Conservation (phyloP, 148 eudicot genomes). For the Diospyros lotus region DNA sequence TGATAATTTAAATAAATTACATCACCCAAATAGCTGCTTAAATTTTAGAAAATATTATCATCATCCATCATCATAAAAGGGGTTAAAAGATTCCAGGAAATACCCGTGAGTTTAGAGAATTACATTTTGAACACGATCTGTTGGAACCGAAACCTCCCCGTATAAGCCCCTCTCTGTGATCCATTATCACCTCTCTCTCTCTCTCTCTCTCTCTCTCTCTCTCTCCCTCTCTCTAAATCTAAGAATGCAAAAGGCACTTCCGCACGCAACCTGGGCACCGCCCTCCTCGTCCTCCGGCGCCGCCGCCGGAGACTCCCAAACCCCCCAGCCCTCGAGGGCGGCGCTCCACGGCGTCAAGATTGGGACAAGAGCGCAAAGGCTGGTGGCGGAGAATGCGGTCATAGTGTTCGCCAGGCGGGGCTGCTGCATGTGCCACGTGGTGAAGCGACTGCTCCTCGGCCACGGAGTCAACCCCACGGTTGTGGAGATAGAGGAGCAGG, state of each 20-base stretch:
- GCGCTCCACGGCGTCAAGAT: background rate
- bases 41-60: too few species aligned
- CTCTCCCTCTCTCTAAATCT: constrained; percentile 3
- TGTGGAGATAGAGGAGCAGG: constrained; percentile 37
- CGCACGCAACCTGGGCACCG: constrained; percentile 34
- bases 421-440: constrained; percentile 83
- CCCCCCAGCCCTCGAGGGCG: background rate
- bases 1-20: too few species aligned
- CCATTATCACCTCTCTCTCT: too few species aligned
- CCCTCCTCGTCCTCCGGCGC: constrained; percentile 18
- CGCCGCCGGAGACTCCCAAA: background rate
- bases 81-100: too few species aligned
- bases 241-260: constrained; percentile 54
- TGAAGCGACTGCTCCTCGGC: constrained; percentile 48
- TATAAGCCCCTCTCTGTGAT: background rate
- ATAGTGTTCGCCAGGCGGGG: constrained; percentile 58
- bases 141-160: too few species aligned
- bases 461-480: constrained; percentile 68
- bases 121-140: too few species aligned
- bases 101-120: too few species aligned
- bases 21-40: too few species aligned
- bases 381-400: constrained; percentile 60
- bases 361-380: background rate
- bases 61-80: too few species aligned
- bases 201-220: constrained; percentile 2